A percentile compares a stretch with the other conserved stretches of the same genome.
Conservation (phyloP, 352 stramenopile species). For the Phytophthora pluvialis region DNA sequence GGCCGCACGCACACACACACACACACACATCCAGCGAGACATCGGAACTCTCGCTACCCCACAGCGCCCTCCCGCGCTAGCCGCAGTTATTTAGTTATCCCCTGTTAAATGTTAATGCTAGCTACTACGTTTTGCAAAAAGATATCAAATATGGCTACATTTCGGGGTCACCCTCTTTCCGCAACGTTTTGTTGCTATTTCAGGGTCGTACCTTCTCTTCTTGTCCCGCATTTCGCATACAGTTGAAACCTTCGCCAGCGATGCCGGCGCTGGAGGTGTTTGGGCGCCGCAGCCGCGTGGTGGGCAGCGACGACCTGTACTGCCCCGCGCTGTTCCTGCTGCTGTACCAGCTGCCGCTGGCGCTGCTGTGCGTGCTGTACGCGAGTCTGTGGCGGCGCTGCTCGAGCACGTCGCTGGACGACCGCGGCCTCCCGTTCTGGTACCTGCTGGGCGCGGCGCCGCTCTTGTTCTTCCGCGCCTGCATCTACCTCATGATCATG, state of each 20-base stretch:
- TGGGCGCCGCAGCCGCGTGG: slow-evolving; percentile 78
- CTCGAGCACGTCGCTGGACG: slow-evolving; percentile 68
- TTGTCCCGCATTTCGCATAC: slow-evolving; percentile 30
- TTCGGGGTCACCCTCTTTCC: neutral
- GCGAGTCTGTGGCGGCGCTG: slow-evolving; percentile 66
- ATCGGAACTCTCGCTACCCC: slow-evolving; percentile 14
- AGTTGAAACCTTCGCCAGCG: slow-evolving; percentile 10
- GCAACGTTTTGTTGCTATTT: neutral
- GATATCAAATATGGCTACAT: slow-evolving; percentile 3
- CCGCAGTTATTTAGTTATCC: slow-evolving; percentile 39
- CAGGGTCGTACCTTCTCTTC: neutral
- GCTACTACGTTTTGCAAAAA: slow-evolving; percentile 10
- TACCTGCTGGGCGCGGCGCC: slow-evolving; percentile 73
- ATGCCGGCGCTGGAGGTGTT: slow-evolving; percentile 89
- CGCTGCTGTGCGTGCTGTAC: slow-evolving; percentile 71
- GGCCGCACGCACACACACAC: neutral
- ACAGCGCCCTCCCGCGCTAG: slow-evolving; percentile 1
- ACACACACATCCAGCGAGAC: neutral
- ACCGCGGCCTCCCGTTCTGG: slow-evolving; percentile 76
- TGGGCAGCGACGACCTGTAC: slow-evolving; percentile 88
- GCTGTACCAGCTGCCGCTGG: slow-evolving; percentile 76
- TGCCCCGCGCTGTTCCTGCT: slow-evolving; percentile 81
- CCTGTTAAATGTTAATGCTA: slow-evolving; percentile 22
- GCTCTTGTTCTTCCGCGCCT: slow-evolving; percentile 80
- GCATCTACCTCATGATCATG: slow-evolving; percentile 88